Percentiles rank a stretch among this genome's conserved stretches.
Evolutionary conservation across 352 stramenopile species (phyloP).

Genomic region (Phytophthora hybrid): DNA sequence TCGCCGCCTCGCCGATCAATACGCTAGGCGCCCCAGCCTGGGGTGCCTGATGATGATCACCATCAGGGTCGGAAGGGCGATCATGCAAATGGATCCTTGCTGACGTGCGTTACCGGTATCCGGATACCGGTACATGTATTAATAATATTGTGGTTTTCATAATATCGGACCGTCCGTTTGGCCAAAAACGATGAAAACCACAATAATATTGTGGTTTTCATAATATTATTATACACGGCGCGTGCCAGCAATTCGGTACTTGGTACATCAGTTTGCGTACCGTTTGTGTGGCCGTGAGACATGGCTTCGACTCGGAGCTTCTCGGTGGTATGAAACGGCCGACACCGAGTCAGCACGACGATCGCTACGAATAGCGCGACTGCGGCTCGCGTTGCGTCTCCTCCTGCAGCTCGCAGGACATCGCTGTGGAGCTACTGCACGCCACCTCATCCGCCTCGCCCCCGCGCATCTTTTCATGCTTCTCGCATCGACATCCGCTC

Average conservation of each 20-base stretch:
- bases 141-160: too few relatives aligned
- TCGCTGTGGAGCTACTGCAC: neutral
- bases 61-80: too few relatives aligned
- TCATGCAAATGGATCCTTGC: neutral
- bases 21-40: too few relatives aligned
- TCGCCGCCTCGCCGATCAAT: neutral
- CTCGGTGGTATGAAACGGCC: conserved; percentile 22
- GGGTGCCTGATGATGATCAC: neutral
- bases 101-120: conserved; percentile 12
- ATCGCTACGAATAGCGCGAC: conserved; percentile 20
- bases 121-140: too few relatives aligned
- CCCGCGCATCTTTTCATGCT: conserved; percentile 23
- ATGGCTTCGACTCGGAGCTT: neutral
- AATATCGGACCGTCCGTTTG: too few relatives aligned
- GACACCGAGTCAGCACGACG: conserved; percentile 1
- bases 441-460: neutral
- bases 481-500: neutral
- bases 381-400: neutral
- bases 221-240: too few relatives aligned
- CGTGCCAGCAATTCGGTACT: conserved; percentile 6
- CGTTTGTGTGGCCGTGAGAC: conserved; percentile 7
- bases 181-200: too few relatives aligned
- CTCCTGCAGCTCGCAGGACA: conserved; percentile 12
- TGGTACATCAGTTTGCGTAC: conserved; percentile 18
- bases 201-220: too few relatives aligned